Base-by-base conservation (phyloP, 768 basidiomycete genomes). In the Termitomyces heimii region DNA sequence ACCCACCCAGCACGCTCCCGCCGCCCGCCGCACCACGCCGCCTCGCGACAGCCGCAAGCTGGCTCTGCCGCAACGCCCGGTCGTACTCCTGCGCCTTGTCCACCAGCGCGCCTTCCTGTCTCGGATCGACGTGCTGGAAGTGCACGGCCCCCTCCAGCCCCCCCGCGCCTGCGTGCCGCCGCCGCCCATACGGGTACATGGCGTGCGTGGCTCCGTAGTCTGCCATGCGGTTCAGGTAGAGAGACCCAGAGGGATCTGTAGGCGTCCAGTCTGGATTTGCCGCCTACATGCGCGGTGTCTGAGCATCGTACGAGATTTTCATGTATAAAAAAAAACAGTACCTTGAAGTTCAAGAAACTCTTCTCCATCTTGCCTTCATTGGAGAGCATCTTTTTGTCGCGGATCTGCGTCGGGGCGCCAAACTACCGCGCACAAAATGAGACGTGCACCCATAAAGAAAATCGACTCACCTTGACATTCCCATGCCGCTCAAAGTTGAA, bases 331-430 rank as follows among this genome's bases (percentile, higher is more conserved):
- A n/a, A n/a, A n/a, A 22, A 42, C 9, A 3, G 44, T 43, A 84
- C 86, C 75, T 95, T 96, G 79, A 97, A 97, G 67, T 90, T 92
- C 32, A 96, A 75, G 75, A 97, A 92, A 70, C 89, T 92, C 76
- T 98, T 97, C 78, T 99, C 97, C 95, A 99, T 98, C 80, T 99
- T 99, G 35, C 92, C 92, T 63, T 96, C 89, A 60, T 90, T 91
- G 5, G 90, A 92, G 65, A 89, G 78, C 78, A 89, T 86, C 58
- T 83, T 83, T 63, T 85, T 84, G 62, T 93, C 89, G 13, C 77
- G 75, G 8, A 79, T 81, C 39, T 77, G 72, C 4, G 82, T 78
- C 0, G 92, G 92, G 12, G 92, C 94, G n/a, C 93, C 93, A 64
- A 92, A 94, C 89, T 92, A 60, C 13, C 39, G 51, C 42, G 40